phyloP scores from a whole-genome alignment of 164 flowering plant genomes.

The Taxillus chinensis region DNA sequence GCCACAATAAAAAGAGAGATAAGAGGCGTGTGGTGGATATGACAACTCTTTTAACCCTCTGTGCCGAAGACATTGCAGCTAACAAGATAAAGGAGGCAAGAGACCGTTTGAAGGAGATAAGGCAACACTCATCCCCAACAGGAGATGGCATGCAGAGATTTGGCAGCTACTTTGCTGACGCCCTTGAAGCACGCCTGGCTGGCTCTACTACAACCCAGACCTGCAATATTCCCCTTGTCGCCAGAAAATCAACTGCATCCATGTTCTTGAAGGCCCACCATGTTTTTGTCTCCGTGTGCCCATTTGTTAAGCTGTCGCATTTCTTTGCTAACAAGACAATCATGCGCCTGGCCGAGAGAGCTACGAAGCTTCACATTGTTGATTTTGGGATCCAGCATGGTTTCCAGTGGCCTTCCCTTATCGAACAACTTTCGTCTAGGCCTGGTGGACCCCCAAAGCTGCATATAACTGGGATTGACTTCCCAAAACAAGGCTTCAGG shows the following conservation, averaged over 20 bases:
- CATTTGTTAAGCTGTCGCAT: constrained; percentile 19
- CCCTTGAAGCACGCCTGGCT: constrained; percentile 27
- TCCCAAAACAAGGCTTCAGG: constrained; percentile 23
- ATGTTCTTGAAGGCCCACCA: constrained; percentile 21
- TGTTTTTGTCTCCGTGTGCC: constrained; percentile 14
- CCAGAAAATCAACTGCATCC: constrained; percentile 10
- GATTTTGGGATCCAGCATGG: constrained; percentile 23
- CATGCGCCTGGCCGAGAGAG: constrained; percentile 17
- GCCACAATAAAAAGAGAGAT: constrained; percentile 11
- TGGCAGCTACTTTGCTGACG: constrained; percentile 21
- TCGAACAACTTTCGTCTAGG: constrained; percentile 19
- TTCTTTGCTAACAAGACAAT: constrained; percentile 19
- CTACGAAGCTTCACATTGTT: constrained; percentile 16
- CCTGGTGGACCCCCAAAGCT: constrained; percentile 26
- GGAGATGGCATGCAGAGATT: constrained; percentile 27
- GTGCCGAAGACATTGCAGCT: constrained; percentile 21
- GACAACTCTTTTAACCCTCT: constrained; percentile 18
- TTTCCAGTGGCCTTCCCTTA: constrained; percentile 23
- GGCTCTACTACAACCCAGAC: constrained; percentile 11
- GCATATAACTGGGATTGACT: constrained; percentile 25
- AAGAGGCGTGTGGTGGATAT: constrained; percentile 18
- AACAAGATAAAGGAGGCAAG: constrained; percentile 14
- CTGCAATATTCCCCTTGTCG: constrained; percentile 1
- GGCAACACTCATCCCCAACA: constrained; percentile 20
- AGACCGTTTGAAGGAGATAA: constrained; percentile 17